Conservation (phyloP, 371 early-diverging fungal genomes). For the Capillidium heterosporum region DNA sequence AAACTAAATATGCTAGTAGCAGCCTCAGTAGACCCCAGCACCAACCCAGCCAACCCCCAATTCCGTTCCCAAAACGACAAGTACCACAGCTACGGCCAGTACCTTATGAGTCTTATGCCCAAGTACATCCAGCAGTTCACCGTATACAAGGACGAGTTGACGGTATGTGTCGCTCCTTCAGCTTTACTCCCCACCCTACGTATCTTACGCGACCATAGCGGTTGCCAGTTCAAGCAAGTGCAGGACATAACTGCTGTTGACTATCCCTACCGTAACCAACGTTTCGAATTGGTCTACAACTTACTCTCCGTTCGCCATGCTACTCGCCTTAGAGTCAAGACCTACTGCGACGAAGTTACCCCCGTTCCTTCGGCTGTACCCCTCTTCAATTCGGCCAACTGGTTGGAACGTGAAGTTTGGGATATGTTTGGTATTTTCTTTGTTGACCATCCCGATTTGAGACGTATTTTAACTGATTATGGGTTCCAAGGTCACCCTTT, state of each 20-base stretch:
- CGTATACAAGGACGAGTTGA: slow-evolving; percentile 94
- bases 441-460: slow-evolving; percentile 85
- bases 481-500: slow-evolving; percentile 96
- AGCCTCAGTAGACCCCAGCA: no score
- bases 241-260: slow-evolving; percentile 80
- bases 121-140: slow-evolving; percentile 92
- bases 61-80: neutral
- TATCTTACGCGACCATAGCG: slow-evolving; percentile 88
- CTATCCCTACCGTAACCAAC: slow-evolving; percentile 74
- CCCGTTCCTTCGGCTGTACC: slow-evolving; percentile 71
- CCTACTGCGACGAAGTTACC: slow-evolving; percentile 77
- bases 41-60: neutral
- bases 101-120: slow-evolving; percentile 69
- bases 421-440: slow-evolving; percentile 98
- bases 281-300: slow-evolving; percentile 94
- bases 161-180: slow-evolving; percentile 75
- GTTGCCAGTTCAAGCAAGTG: slow-evolving; percentile 79
- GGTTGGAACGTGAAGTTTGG: slow-evolving; percentile 96
- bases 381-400: slow-evolving; percentile 74
- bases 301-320: slow-evolving; percentile 73
- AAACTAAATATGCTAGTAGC: no score
- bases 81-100: slow-evolving; percentile 67
- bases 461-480: slow-evolving; percentile 95
- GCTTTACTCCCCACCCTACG: slow-evolving; percentile 55
- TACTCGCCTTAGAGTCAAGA: slow-evolving; percentile 92